phyloP scores from a whole-genome alignment of 2,329 filamentous ascomycete species.

The Arthrobotrys sphaeroides region DNA sequence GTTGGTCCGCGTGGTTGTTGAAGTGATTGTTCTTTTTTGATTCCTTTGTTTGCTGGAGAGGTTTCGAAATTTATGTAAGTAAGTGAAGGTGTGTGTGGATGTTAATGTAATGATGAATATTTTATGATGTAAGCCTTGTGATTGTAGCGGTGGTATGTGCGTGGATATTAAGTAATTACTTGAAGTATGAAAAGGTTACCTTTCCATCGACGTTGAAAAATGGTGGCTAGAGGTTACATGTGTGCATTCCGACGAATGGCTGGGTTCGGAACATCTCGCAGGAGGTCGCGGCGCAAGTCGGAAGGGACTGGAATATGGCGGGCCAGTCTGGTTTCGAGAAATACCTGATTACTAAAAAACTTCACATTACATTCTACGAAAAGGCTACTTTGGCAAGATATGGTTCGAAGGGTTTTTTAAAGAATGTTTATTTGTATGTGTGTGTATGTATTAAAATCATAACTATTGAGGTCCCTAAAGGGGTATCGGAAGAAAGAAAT shows the following conservation, averaged over 20 bases:
- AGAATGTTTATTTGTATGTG: slow-evolving; percentile 34
- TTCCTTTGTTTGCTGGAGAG: too few species aligned
- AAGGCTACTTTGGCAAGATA: not conserved
- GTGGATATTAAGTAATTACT: not conserved
- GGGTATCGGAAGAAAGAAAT: slow-evolving; percentile 47
- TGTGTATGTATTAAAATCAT: slow-evolving; percentile 28
- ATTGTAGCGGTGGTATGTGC: not conserved
- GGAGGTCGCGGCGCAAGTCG: slow-evolving; percentile 2
- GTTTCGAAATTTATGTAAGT: too few species aligned
- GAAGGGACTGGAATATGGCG: not conserved
- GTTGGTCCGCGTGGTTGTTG: too few species aligned
- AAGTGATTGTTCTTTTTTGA: too few species aligned
- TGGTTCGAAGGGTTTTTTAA: slow-evolving; percentile 27
- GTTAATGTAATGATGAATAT: not conserved
- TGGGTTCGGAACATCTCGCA: slow-evolving; percentile 18
- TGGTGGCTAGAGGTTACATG: not conserved
- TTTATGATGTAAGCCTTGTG: too few species aligned
- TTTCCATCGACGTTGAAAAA: not conserved
- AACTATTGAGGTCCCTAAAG: slow-evolving; percentile 38
- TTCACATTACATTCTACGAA: not conserved
- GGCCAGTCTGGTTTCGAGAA: not conserved
- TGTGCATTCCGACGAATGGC: slow-evolving; percentile 34
- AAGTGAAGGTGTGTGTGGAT: not conserved
- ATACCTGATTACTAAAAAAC: not conserved
- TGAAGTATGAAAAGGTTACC: not conserved